Evolutionary conservation across 257 asterid species (phyloP).

Genomic region (Thymus mandschuricus): DNA sequence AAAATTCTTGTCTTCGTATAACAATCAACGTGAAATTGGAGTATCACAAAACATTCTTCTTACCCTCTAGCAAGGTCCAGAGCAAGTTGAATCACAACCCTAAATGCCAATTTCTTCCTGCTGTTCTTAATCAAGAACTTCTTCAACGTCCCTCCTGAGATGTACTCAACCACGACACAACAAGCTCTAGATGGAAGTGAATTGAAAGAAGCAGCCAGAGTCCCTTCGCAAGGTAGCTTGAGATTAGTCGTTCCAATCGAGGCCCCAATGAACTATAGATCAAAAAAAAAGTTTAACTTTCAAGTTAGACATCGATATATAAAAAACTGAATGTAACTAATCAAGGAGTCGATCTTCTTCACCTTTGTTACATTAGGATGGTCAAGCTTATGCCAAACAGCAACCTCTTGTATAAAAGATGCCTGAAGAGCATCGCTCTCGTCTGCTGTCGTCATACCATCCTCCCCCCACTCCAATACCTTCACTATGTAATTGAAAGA

Average conservation of each 20-base stretch:
- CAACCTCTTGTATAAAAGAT: conserved; percentile 65
- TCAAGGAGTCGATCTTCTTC: background rate
- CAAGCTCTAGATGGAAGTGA: conserved; percentile 58
- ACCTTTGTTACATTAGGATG: conserved; percentile 76
- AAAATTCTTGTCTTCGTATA: background rate
- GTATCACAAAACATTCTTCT: conserved; percentile 19
- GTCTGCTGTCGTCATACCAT: conserved; percentile 60
- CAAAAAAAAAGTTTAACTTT: background rate
- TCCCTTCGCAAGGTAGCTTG: conserved; percentile 48
- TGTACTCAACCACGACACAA: conserved; percentile 68
- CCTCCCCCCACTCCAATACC: conserved; percentile 79
- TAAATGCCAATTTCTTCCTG: conserved; percentile 51
- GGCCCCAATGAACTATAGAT: conserved; percentile 58
- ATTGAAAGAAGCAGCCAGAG: conserved; percentile 37
- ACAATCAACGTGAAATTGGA: too few relatives aligned
- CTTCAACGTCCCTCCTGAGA: conserved; percentile 56
- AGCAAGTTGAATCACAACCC: conserved; percentile 55
- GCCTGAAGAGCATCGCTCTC: conserved; percentile 59
- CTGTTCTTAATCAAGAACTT: conserved; percentile 50
- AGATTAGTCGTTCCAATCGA: conserved; percentile 64
- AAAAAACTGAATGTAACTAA: background rate
- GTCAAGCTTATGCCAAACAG: conserved; percentile 75
- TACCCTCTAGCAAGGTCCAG: conserved; percentile 73
- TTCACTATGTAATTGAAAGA: conserved; percentile 48
- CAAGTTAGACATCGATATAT: background rate